Conservation (phyloP, 495 filamentous ascomycete genomes). For the Tuber magnatum region DNA sequence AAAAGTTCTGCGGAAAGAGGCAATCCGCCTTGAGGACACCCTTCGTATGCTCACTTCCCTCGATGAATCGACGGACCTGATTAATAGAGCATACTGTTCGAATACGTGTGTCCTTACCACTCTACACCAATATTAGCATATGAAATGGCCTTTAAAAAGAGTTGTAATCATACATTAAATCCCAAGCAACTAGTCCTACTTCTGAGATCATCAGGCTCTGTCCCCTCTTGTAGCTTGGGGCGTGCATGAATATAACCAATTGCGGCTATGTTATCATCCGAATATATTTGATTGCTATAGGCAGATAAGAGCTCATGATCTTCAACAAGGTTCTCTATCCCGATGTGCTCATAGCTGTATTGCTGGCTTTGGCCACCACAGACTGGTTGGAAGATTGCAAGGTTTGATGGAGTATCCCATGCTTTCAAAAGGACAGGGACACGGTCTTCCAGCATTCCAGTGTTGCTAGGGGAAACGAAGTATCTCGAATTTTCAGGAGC, state of each 20-base stretch:
- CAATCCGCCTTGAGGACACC: background rate
- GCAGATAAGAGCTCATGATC: background rate
- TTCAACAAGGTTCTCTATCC: slow-evolving; percentile 4
- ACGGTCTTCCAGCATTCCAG: slow-evolving; percentile 1
- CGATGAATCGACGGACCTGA: background rate
- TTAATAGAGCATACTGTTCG: background rate
- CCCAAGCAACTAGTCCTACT: background rate
- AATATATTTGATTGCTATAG: background rate
- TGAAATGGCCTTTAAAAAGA: background rate
- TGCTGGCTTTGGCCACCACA: background rate
- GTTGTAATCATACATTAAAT: background rate
- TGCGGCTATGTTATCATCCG: background rate
- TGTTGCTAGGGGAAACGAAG: background rate
- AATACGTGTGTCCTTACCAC: background rate
- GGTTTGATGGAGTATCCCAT: background rate
- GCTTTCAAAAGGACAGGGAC: background rate
- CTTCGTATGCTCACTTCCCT: background rate
- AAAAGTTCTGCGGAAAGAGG: background rate
- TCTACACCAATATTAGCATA: background rate
- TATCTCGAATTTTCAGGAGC: background rate
- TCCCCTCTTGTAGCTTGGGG: background rate
- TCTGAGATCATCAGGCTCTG: background rate
- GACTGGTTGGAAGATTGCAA: background rate
- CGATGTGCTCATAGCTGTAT: background rate
- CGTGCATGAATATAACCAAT: slow-evolving; percentile 1